Evolutionary conservation across 805 yeast genomes (phyloP), one percentile per base, ranked within the genome.

Genomic region (Teunomyces gatunensis): DNA sequence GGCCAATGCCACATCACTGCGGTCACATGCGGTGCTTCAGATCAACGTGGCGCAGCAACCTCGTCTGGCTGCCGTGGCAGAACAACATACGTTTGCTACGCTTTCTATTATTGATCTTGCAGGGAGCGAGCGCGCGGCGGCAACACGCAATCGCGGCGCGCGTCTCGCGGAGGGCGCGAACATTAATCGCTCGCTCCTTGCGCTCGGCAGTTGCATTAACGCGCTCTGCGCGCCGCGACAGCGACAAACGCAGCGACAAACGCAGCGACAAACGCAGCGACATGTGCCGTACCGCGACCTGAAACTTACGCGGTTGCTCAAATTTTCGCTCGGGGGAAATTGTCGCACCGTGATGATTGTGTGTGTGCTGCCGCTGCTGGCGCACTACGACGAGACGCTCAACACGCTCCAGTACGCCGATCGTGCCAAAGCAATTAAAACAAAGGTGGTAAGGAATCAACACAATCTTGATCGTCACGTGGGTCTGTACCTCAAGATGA

Each of bases 321-420:
- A 91, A 61, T 89, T 88, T 60, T 90, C 97, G 0, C 70, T 92
- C 11, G 97, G 97, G 3, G 97, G 97, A 0, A 89, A 89, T 61
- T 92, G 98, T 67, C 86, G 87, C 61, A 92, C 98, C 0, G 91
- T 89, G 4, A 92, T 92, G 98, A 88, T 92, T 54, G 97, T 90
- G 1, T 92, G 98, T 66, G 79, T 92, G 3, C 85, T 95, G 3
- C 97, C 97, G 0, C 86, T 90, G 49, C 80, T 87, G 27, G 76
- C 74, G 39, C 97, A 92, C 64, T 90, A 89, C 63, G 98, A 92
- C 60, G 98, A 92, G 60, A 91, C 98, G 0, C 71, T 88, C 45
- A 92, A 92, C 63, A 89, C 97, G 0, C 75, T 92, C 51, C 88
- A 89, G 61, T 92, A 91, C 64, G 97, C 97, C 0, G 83, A 89